Evolutionary conservation across 2,329 filamentous ascomycete genomes (phyloP), one percentile per base, ranked within the genome.

Genomic region (Pyrenochaeta sp.): DNA sequence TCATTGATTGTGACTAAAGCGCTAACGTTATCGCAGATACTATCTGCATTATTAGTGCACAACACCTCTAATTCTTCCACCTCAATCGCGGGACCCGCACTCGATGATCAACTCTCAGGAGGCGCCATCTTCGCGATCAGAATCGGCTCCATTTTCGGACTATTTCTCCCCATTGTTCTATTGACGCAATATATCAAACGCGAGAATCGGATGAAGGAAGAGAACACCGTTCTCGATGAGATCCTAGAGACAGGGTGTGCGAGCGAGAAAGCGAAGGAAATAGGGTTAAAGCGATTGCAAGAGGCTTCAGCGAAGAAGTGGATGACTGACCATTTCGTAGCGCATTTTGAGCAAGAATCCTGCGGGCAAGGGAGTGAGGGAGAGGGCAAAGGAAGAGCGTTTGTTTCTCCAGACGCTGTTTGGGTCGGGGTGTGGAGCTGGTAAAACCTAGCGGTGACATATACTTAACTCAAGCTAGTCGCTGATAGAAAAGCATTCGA

Each of bases 231-330:
- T 1, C 19, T 60, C 4, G 22, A 52, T 22, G 22, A 59, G 25
- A 22, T 56, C 9, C n/a, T 56, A 12, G 8, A 9, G 0, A 34
- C n/a, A 25, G 40, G 48, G 28, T 3, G 30, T 10, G 28, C 43
- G n/a, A 37, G 36, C 24, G 19, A 22, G 36, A 48, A 28, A 54
- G 50, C 50, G 8, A 47, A 37, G 19, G 32, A 49, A 13, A 24
- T 56, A n/a, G 56, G 52, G 27, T 40, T 45, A 25, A 36, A 40
- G 37, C 48, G 45, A 22, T 36, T 56, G n/a, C 50, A 53, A n/a
- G 30, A 43, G 25, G 40, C 55, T 12, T 53, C 45, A n/a, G 27
- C 13, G 2, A 47, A 47, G 28, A 54, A 54, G n/a, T 54, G 42
- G 46, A 34, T 25, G 2, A n/a, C 12, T n/a, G 39, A 54, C 9